Evolutionary conservation across 192 early-diverging fungal species (phyloP).

Genomic region (Phlyctochytrium arcticum): DNA sequence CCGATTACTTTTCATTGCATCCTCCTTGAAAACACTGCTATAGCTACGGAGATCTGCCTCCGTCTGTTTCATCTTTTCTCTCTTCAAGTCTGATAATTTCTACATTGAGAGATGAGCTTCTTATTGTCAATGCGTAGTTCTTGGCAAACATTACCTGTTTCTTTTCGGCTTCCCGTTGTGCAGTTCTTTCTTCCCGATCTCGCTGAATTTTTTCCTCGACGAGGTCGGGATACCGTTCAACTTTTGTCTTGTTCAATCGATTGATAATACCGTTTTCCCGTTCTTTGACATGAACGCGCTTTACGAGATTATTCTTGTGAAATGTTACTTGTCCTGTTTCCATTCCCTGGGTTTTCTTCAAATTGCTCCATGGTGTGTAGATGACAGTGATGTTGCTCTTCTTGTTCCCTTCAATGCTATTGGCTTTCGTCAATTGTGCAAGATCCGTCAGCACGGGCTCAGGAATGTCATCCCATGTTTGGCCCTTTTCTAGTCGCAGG

Average conservation of each 20-base stretch:
- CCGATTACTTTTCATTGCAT: constrained; percentile 25
- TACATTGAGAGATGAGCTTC: neutral
- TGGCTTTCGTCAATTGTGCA: constrained; percentile 95
- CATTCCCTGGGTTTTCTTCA: constrained; percentile 91
- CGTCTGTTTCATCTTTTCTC: constrained; percentile 32
- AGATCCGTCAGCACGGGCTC: constrained; percentile 70
- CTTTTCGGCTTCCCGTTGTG: constrained; percentile 35
- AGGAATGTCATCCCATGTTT: constrained; percentile 77
- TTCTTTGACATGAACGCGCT: constrained; percentile 71
- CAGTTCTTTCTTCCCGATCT: constrained; percentile 36
- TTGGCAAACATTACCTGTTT: constrained; percentile 16
- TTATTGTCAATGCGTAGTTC: neutral
- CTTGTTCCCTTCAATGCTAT: constrained; percentile 97
- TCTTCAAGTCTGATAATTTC: constrained; percentile 38
- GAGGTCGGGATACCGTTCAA: constrained; percentile 74
- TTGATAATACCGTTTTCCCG: constrained; percentile 84
- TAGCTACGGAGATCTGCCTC: constrained; percentile 40
- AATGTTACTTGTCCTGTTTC: constrained; percentile 95
- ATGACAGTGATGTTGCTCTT: constrained; percentile 86
- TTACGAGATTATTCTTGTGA: constrained; percentile 74
- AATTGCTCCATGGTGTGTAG: constrained; percentile 81
- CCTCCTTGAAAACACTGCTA: constrained; percentile 39
- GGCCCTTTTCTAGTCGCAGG: constrained; percentile 65
- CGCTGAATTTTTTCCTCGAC: constrained; percentile 62
- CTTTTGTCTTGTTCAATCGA: constrained; percentile 89